These are phyloP conservation scores for Sisymbrium irio DNA, from an alignment of 345 rosid species.

Conservation along the genomic window DNA sequence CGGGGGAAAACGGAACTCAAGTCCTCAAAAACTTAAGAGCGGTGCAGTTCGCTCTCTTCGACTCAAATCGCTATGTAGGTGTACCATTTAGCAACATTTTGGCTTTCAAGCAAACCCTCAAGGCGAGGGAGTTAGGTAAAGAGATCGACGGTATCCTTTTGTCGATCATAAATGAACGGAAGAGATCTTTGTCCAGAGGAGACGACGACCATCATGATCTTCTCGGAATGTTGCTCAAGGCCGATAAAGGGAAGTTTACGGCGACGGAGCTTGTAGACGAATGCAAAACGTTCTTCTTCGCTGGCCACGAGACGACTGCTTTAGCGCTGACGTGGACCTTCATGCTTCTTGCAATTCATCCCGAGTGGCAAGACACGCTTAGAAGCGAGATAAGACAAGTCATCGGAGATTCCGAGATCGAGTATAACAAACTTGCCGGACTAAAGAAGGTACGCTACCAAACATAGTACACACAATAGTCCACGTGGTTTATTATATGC, in stretches of 20 bases:
- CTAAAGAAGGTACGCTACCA: conserved; percentile 74
- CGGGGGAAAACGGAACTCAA: conserved; percentile 48
- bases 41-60: conserved; percentile 69
- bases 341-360: conserved; percentile 71
- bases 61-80: conserved; percentile 77
- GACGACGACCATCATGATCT: conserved; percentile 40
- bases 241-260: conserved; percentile 44
- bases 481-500: conserved; percentile 21
- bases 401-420: conserved; percentile 53
- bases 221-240: conserved; percentile 55
- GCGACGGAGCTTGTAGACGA: conserved; percentile 72
- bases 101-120: conserved; percentile 46
- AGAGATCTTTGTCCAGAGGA: conserved; percentile 12
- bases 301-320: conserved; percentile 93
- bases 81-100: conserved; percentile 68
- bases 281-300: conserved; percentile 96
- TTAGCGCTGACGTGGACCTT: conserved; percentile 83
- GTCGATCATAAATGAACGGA: conserved; percentile 54
- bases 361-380: conserved; percentile 71
- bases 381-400: conserved; percentile 78
- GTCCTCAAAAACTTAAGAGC: conserved; percentile 67
- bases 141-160: conserved; percentile 70
- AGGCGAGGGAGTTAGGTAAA: conserved; percentile 57
- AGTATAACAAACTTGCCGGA: conserved; percentile 62
- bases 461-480: conserved; percentile 19